A percentile compares a stretch with the other conserved stretches of the same genome.
These are phyloP conservation scores for Calonectria pseudoreteaudii DNA, from an alignment of 2,329 filamentous ascomycete species.

Conservation along the genomic window DNA sequence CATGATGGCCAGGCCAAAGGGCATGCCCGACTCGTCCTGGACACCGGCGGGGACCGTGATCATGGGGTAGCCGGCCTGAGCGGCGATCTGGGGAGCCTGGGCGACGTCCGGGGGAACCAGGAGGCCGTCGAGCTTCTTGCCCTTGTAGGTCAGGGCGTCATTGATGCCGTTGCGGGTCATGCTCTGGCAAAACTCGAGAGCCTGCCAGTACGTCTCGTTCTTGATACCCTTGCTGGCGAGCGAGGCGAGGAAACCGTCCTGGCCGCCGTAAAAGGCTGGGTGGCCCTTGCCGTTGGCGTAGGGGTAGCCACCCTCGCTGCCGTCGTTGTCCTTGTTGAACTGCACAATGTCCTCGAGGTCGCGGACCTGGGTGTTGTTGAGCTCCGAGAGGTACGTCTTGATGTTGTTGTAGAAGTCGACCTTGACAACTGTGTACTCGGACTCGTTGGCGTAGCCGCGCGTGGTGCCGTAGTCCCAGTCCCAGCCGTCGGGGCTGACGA, in stretches of 20 bases:
- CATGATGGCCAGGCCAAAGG: slow-evolving; percentile 69
- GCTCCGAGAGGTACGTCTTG: slow-evolving; percentile 70
- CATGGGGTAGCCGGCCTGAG: slow-evolving; percentile 81
- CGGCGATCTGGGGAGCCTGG: slow-evolving; percentile 76
- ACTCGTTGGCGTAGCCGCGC: slow-evolving; percentile 76
- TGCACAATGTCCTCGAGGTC: slow-evolving; percentile 74
- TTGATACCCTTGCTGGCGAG: slow-evolving; percentile 69
- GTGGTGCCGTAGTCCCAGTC: slow-evolving; percentile 76
- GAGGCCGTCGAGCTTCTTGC: slow-evolving; percentile 67
- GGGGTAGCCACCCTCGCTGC: slow-evolving; percentile 74
- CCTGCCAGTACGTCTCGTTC: slow-evolving; percentile 75
- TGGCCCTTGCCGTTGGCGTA: slow-evolving; percentile 56
- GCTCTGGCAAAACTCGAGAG: slow-evolving; percentile 70
- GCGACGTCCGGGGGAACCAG: slow-evolving; percentile 77
- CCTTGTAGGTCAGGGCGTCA: slow-evolving; percentile 66
- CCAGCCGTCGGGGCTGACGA: slow-evolving; percentile 77
- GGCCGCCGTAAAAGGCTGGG: slow-evolving; percentile 76
- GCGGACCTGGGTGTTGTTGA: slow-evolving; percentile 70
- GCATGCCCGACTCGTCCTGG: slow-evolving; percentile 66
- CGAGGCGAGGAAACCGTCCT: slow-evolving; percentile 77
- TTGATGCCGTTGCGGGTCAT: slow-evolving; percentile 77
- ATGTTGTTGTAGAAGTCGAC: slow-evolving; percentile 76
- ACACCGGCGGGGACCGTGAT: slow-evolving; percentile 76
- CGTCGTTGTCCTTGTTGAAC: slow-evolving; percentile 73
- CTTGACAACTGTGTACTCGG: slow-evolving; percentile 79